Base-by-base conservation (phyloP, 2,329 filamentous ascomycete species). In the Macrophomina phaseolina region DNA sequence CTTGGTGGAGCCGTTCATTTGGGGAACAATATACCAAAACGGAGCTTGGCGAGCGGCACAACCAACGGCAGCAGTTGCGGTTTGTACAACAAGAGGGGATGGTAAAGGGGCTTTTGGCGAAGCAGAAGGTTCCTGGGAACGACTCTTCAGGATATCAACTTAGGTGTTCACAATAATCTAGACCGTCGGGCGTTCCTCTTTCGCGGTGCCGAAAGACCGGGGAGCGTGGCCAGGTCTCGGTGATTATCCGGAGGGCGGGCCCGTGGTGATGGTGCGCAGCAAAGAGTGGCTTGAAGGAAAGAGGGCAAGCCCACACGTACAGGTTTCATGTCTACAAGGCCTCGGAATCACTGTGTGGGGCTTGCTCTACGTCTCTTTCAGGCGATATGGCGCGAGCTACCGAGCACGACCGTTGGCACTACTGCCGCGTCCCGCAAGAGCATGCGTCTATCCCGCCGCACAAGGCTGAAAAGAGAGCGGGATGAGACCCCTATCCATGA, bases 271-370 rank as follows among this genome's bases (percentile, higher is more conserved):
- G 40, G 55, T 9, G 23, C 55, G 28, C 23, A 12, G 28, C 38
- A 55, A 38, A 16, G 5, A n/a, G 42, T 23, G 58, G 42, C 42
- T 62, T 49, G 42, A 48, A 48, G 45, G 42, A 30, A 30, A 49
- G 12, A 38, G 23, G 30, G 49, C 28, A 11, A 42, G 23, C 11
- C 34, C 34, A 14, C 30, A 18, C 16, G 4, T 58, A 28, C 30
- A 14, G 14, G 58, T 62, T 62, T 62, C 58, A 62, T 8, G n/a
- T 62, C 30, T 49, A 62, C 42, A 12, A 49, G 58, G 58, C 45
- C 5, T 62, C 58, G 42, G 48, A 42, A 49, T 48, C 58, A 12
- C 23, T 48, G 18, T 40, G 38, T 62, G 58, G 23, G 42, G 16
- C 32, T 30, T 49, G 42, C 32, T 32, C 42, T 49, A 49, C 58